phyloP scores from a whole-genome alignment of 2,329 filamentous ascomycete species.

The Fusarium verticillioides region DNA sequence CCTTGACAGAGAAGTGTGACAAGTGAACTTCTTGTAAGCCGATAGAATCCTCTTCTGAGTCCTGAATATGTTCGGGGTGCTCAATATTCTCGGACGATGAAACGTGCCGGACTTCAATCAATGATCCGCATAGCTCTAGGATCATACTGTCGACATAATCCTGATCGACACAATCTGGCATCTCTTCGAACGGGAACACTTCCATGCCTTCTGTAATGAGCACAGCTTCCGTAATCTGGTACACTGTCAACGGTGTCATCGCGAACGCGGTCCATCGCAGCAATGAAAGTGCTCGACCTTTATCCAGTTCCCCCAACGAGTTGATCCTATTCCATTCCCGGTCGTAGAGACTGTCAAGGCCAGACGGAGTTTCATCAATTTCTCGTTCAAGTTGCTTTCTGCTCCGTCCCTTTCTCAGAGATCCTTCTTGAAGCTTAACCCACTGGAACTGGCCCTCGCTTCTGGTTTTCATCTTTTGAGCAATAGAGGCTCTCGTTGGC shows the following conservation, averaged over 20 bases:
- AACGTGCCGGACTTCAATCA: not conserved
- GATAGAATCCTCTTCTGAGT: rapidly evolving
- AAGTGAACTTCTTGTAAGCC: not conserved
- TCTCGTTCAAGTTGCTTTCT: constrained; percentile 44
- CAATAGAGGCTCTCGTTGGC: constrained; percentile 21
- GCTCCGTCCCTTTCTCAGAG: constrained; percentile 41
- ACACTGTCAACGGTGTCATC: not conserved
- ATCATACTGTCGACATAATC: constrained; percentile 4
- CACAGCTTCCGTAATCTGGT: not conserved
- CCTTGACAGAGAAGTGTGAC: not conserved
- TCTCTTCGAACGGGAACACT: rapidly evolving
- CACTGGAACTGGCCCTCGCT: constrained; percentile 50
- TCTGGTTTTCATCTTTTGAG: constrained; percentile 38
- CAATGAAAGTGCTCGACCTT: constrained; percentile 41
- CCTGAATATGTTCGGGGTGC: rapidly evolving
- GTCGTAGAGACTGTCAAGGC: constrained; percentile 46
- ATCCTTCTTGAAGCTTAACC: constrained; percentile 45
- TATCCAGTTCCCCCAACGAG: not conserved
- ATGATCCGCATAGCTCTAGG: not conserved
- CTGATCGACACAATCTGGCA: not conserved
- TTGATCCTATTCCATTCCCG: constrained; percentile 46
- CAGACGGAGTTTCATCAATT: constrained; percentile 45
- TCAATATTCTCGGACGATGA: rapidly evolving
- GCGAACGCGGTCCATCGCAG: constrained; percentile 42
- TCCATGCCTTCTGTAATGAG: not conserved